These are phyloP conservation scores for Cyclotella cryptica DNA, from an alignment of 108 stramenopile genomes.

Conservation along the genomic window DNA sequence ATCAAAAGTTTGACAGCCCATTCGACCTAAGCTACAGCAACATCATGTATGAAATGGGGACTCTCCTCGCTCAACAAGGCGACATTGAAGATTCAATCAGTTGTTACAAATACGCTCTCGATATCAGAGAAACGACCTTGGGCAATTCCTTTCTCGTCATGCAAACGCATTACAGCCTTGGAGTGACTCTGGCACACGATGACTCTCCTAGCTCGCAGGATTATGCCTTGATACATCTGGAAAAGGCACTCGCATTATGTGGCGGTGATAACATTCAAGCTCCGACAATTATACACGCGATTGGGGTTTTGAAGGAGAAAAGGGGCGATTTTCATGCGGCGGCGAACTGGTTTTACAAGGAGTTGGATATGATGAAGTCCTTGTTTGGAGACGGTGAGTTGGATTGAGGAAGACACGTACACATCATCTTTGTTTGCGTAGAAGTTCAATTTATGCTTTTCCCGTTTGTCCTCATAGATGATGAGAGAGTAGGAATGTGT, in stretches of 20 bases:
- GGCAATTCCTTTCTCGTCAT: slow-evolving; percentile 48
- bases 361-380: slow-evolving; percentile 27
- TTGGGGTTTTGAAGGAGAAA: slow-evolving; percentile 50
- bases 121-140: slow-evolving; percentile 30
- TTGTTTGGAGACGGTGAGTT: slow-evolving; percentile 48
- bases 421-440: not conserved
- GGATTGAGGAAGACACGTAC: not conserved
- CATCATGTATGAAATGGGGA: slow-evolving; percentile 52
- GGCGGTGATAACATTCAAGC: slow-evolving; percentile 34
- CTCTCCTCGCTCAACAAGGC: slow-evolving; percentile 26
- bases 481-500: slow-evolving; percentile 35
- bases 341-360: slow-evolving; percentile 43
- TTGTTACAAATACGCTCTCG: slow-evolving; percentile 43
- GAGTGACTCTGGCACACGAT: slow-evolving; percentile 45
- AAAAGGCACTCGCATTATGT: slow-evolving; percentile 45
- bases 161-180: slow-evolving; percentile 53
- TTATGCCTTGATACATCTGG: slow-evolving; percentile 36
- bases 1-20: slow-evolving; percentile 21
- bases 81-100: slow-evolving; percentile 31
- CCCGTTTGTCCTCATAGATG: slow-evolving; percentile 17
- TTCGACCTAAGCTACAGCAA: slow-evolving; percentile 40
- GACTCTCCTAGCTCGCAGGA: slow-evolving; percentile 22
- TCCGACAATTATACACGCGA: slow-evolving; percentile 45
- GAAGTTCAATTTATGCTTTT: not conserved
- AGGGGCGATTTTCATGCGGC: slow-evolving; percentile 48